Evolutionary conservation across 768 basidiomycete species (phyloP), one percentile per base, ranked within the genome.

Genomic region (Termitomyces sp.): DNA sequence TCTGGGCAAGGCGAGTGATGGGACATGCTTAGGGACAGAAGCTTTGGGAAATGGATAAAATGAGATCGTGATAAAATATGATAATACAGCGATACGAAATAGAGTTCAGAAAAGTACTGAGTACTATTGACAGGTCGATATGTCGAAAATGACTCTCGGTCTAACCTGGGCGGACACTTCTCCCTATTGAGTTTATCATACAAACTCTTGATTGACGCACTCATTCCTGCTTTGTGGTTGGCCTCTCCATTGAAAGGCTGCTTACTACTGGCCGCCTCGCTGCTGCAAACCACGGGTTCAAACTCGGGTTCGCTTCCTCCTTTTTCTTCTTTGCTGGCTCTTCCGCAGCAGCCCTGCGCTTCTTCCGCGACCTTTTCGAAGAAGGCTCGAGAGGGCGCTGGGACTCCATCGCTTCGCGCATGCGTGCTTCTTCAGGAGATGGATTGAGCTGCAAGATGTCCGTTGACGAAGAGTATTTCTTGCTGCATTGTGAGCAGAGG

Each of bases 181-280:
- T 79, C 73, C 16, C 60, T 37, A 48, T 77, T 79, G 22, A 83
- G 81, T 57, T 85, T 83, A 42, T 73, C 80, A 68, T 95, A 97
- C 63, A 97, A 68, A 36, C 87, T 88, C 74, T 88, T 90, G 36
- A 97, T 85, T 16, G 92, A 92, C 12, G 85, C 88, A 64, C 86
- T 94, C 93, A 95, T 95, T 5, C 73, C 79, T 2, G 86, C 86
- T 71, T 86, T 93, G 62, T 93, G 79, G 76, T 90, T 93, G 22
- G 81, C 84, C 71, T 95, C 94, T 94, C 92, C 69, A 78, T 79
- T 1, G 87, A 89, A n/a, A 96, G 77, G 58, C 88, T 87, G 57
- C 79, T 82, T 3, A 82, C 80, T 4, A 94, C 88, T 0, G 87
- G 85, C 27, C 84, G 81, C 58, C 85, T 86, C 4, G 85, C 78